Evolutionary conservation across 1,284 basidiomycete species (phyloP).

Genomic region (Ceratobasidium sp.): DNA sequence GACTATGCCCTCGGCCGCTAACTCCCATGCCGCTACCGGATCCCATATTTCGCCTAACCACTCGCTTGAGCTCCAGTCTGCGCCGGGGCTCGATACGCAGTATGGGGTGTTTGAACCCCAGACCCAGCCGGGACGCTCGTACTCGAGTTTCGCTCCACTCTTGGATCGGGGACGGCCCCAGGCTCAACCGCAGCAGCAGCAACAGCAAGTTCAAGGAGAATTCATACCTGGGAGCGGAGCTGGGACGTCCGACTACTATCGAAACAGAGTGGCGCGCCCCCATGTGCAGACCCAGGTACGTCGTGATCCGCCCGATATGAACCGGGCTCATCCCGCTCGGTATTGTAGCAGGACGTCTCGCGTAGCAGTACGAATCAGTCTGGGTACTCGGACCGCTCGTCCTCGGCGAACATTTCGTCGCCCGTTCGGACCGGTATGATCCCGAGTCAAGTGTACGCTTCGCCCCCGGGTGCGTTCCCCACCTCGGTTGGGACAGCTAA

Average conservation of each 20-base stretch:
- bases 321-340: not conserved
- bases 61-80: not conserved
- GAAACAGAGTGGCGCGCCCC: not conserved
- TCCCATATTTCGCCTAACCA: not conserved
- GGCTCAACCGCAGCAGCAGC: not conserved
- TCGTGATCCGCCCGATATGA: not conserved
- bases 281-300: not conserved
- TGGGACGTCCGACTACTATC: not conserved
- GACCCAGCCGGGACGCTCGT: not conserved
- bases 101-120: constrained; percentile 13
- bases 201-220: constrained; percentile 23
- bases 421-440: not conserved
- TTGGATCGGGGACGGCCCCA: not conserved
- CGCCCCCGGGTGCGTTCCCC: constrained; percentile 18
- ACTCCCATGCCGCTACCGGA: not conserved
- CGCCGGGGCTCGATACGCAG: too few relatives aligned
- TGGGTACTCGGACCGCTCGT: constrained; percentile 19
- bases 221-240: constrained; percentile 18
- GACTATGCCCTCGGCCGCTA: constrained; percentile 27
- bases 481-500: too few relatives aligned
- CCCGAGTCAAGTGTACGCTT: not conserved
- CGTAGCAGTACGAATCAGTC: constrained; percentile 21
- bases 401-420: constrained; percentile 12
- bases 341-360: not conserved
- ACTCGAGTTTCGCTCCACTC: constrained; percentile 8